These are phyloP conservation scores for Cornus controversa DNA, from an alignment of 148 eudicot genomes.

Conservation along the genomic window DNA sequence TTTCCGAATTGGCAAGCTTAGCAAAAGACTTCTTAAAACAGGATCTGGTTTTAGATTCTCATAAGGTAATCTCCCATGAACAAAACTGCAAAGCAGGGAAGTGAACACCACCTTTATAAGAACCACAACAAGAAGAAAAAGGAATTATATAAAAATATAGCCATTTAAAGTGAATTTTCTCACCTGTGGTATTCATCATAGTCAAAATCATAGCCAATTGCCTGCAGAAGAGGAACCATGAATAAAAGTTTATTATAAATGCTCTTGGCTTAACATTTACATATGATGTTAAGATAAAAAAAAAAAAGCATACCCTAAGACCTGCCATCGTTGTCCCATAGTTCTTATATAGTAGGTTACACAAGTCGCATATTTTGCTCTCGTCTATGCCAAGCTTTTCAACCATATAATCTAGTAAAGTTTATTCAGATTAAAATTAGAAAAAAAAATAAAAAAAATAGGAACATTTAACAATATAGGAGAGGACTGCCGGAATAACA, in stretches of 20 bases:
- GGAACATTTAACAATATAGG: neutral
- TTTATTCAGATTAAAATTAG: neutral
- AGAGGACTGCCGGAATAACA: neutral
- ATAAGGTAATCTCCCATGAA: slow-evolving; percentile 79
- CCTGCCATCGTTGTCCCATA: slow-evolving; percentile 92
- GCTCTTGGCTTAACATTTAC: neutral
- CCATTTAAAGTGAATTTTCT: neutral
- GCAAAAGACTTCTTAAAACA: slow-evolving; percentile 52
- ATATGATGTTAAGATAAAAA: neutral
- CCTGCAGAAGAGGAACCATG: slow-evolving; percentile 32
- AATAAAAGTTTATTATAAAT: neutral
- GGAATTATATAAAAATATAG: neutral
- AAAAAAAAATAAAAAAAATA: neutral
- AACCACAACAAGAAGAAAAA: neutral
- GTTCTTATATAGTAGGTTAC: slow-evolving; percentile 56
- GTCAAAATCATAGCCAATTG: slow-evolving; percentile 91
- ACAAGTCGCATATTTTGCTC: slow-evolving; percentile 44
- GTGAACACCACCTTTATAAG: neutral
- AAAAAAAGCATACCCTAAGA: slow-evolving; percentile 52
- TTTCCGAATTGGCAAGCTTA: slow-evolving; percentile 75
- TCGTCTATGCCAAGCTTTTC: slow-evolving; percentile 64
- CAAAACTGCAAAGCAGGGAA: slow-evolving; percentile 45
- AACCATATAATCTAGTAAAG: slow-evolving; percentile 57
- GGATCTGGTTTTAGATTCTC: slow-evolving; percentile 74
- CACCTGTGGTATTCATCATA: slow-evolving; percentile 82